These are phyloP conservation scores for Mariannaea sp. DNA, from an alignment of 2,329 filamentous ascomycete species.

Conservation along the genomic window DNA sequence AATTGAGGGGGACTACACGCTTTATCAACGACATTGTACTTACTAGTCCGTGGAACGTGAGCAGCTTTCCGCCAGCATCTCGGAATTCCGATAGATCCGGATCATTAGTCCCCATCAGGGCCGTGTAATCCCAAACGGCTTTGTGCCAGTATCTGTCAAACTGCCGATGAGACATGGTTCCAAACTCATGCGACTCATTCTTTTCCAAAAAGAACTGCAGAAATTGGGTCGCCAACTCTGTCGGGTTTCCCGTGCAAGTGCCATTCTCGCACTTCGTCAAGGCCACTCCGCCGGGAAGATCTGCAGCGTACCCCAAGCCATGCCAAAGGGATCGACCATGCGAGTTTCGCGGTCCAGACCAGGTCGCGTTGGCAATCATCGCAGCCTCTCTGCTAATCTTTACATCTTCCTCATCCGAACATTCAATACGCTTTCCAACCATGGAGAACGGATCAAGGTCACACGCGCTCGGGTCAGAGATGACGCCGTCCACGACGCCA, in stretches of 20 bases:
- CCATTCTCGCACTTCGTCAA: neutral
- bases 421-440: conserved; percentile 17
- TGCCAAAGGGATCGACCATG: conserved; percentile 3
- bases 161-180: neutral
- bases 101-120: conserved; percentile 14
- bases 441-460: conserved; percentile 22
- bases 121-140: neutral
- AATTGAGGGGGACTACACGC: neutral
- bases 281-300: neutral
- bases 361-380: conserved; percentile 6
- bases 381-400: neutral
- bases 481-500: conserved; percentile 31
- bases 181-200: neutral
- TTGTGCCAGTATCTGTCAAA: conserved; percentile 2
- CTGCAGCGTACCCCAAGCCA: conserved; percentile 5
- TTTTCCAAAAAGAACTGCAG: conserved; percentile 7
- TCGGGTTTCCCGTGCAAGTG: neutral
- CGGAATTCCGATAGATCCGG: conserved; percentile 18
- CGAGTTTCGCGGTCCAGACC: neutral
- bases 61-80: conserved; percentile 20
- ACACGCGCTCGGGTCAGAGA: conserved; percentile 28
- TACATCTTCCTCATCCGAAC: neutral
- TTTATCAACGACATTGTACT: neutral
- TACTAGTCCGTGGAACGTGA: conserved; percentile 24
- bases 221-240: neutral